Percentiles rank a stretch among this genome's conserved stretches.
Evolutionary conservation across 2,329 filamentous ascomycete genomes (phyloP).

Genomic region (Verticillium nubilum): DNA sequence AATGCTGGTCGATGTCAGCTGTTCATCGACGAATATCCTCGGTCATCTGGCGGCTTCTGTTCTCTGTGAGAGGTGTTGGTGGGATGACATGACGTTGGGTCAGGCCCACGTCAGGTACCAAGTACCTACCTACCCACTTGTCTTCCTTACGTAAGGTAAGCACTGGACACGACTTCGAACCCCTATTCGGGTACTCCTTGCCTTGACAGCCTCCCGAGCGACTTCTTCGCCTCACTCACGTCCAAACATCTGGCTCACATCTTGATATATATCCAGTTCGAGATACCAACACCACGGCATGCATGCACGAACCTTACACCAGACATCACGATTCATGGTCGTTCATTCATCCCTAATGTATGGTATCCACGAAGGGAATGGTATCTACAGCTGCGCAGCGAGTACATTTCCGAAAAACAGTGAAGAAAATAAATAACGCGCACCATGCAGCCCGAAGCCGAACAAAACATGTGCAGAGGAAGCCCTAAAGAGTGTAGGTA

Average conservation of each 20-base stretch:
- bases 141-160: neutral
- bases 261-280: no score
- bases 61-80: neutral
- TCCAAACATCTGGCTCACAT: no score
- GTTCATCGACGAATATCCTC: neutral
- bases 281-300: no score
- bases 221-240: no score
- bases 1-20: neutral
- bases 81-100: neutral
- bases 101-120: neutral
- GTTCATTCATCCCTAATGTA: neutral
- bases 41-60: neutral
- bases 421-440: neutral
- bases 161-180: no score
- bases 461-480: neutral
- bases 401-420: neutral
- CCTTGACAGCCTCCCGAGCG: no score
- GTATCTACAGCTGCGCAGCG: neutral
- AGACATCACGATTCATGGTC: neutral
- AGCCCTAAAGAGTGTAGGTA: constrained; percentile 2
- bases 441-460: constrained; percentile 2
- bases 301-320: no score
- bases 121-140: neutral
- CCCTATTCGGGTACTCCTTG: no score
- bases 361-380: neutral